These are phyloP conservation scores for Boletus rufocinnamomeus DNA, from an alignment of 768 basidiomycete species.

Conservation along the genomic window DNA sequence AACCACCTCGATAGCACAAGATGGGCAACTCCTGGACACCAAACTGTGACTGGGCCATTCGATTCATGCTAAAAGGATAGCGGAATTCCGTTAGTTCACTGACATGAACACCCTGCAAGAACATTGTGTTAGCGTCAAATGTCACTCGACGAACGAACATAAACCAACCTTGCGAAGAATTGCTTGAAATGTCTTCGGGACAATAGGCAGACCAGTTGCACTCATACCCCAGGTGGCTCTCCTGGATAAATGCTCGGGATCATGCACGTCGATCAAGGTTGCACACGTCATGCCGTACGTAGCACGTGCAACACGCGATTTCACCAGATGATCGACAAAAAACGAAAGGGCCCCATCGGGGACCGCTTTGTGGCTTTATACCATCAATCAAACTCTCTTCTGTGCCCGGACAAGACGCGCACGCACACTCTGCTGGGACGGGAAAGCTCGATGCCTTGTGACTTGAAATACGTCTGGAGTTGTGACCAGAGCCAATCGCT, in stretches of 20 bases:
- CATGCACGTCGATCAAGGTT: background rate
- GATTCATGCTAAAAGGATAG: background rate
- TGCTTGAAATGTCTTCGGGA: slow-evolving; percentile 9
- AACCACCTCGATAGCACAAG: slow-evolving; percentile 27
- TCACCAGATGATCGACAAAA: slow-evolving; percentile 45
- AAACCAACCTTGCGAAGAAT: slow-evolving; percentile 14
- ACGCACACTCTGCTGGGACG: slow-evolving; percentile 52
- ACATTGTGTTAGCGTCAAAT: background rate
- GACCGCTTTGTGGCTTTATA: slow-evolving; percentile 43
- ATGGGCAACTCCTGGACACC: too few species aligned
- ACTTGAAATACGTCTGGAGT: slow-evolving; percentile 39
- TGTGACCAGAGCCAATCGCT: slow-evolving; percentile 45
- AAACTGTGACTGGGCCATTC: background rate
- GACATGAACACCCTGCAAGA: slow-evolving; percentile 11
- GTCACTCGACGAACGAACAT: background rate
- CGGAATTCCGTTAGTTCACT: slow-evolving; percentile 20
- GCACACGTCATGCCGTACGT: slow-evolving; percentile 57
- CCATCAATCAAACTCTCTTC: background rate
- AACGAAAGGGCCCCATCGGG: slow-evolving; percentile 47
- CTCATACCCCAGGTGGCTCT: slow-evolving; percentile 4
- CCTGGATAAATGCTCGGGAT: slow-evolving; percentile 16
- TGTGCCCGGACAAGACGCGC: slow-evolving; percentile 6
- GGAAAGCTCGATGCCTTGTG: slow-evolving; percentile 39
- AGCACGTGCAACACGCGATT: slow-evolving; percentile 43
- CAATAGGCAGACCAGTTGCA: background rate